These are phyloP conservation scores for Pseudomicrostroma phylloplanum DNA, from an alignment of 1,284 basidiomycete genomes.

Conservation along the genomic window DNA sequence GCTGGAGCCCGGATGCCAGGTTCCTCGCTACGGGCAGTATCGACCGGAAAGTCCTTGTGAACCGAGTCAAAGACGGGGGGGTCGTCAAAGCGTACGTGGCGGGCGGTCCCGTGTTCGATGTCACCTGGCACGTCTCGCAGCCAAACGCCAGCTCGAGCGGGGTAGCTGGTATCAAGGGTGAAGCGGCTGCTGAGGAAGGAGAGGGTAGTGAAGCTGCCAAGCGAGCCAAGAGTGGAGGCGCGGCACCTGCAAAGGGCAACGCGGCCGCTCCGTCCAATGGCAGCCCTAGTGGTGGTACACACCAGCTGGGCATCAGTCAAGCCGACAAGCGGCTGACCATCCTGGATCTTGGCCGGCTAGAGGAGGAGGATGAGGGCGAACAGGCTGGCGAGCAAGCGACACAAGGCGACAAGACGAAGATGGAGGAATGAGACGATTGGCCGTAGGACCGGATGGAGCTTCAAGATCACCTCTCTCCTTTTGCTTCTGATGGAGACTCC, in stretches of 20 bases:
- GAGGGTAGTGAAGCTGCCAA: conserved; percentile 14
- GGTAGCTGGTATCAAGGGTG: conserved; percentile 5
- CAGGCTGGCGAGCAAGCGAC: neutral
- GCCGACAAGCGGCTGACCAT: conserved; percentile 39
- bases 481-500: no score
- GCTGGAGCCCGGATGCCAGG: conserved; percentile 42
- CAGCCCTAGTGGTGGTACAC: conserved; percentile 9
- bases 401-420: neutral
- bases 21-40: conserved; percentile 47
- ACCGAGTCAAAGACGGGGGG: conserved; percentile 24
- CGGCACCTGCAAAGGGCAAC: neutral
- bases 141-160: neutral
- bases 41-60: conserved; percentile 39
- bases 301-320: conserved; percentile 42
- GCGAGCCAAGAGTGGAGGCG: neutral
- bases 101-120: conserved; percentile 22
- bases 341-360: conserved; percentile 30
- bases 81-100: conserved; percentile 17
- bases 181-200: conserved; percentile 22
- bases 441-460: no score
- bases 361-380: neutral
- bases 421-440: no score
- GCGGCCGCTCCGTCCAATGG: conserved; percentile 10
- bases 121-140: conserved; percentile 19
- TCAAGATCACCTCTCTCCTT: no score